These are phyloP conservation scores for Byssothecium circinans DNA, from an alignment of 2,329 filamentous ascomycete genomes.

Conservation along the genomic window DNA sequence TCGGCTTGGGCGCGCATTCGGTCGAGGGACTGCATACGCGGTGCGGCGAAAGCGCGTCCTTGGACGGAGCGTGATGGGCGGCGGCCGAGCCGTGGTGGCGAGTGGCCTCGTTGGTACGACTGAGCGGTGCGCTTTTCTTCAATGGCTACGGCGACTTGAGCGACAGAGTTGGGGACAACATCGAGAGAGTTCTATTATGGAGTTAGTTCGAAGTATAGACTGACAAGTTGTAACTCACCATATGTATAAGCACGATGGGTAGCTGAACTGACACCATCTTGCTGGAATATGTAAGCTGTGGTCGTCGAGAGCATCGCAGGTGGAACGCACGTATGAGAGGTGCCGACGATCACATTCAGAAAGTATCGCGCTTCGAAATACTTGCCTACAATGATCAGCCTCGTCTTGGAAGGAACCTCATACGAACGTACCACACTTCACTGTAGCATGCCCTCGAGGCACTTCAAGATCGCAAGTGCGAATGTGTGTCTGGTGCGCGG, in stretches of 20 bases:
- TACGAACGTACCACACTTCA: conserved; percentile 49
- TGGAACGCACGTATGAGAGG: conserved; percentile 45
- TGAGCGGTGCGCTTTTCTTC: conserved; percentile 51
- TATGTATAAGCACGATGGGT: conserved; percentile 59
- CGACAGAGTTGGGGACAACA: conserved; percentile 57
- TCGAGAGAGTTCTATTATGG: conserved; percentile 55
- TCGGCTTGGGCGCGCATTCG: conserved; percentile 47
- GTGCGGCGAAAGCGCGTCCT: conserved; percentile 56
- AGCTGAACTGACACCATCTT: conserved; percentile 57
- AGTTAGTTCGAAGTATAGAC: conserved; percentile 11
- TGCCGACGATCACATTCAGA: conserved; percentile 53
- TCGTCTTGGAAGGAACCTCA: conserved; percentile 5
- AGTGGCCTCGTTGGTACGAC: conserved; percentile 20
- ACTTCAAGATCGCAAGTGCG: conserved; percentile 55
- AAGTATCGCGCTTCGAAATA: conserved; percentile 61
- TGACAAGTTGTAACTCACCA: conserved; percentile 37
- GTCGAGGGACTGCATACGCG: conserved; percentile 55
- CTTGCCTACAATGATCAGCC: conserved; percentile 44
- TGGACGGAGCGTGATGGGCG: conserved; percentile 47
- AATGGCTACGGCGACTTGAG: conserved; percentile 58
- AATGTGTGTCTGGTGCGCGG: conserved; percentile 49
- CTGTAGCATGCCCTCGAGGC: conserved; percentile 54
- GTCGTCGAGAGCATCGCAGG: background rate
- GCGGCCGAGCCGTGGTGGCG: conserved; percentile 32
- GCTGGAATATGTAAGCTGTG: conserved; percentile 30